Percentiles rank a stretch among this genome's conserved stretches.
Conservation (phyloP, 2,329 filamentous ascomycete genomes). For the Apiospora rasikravindrae region DNA sequence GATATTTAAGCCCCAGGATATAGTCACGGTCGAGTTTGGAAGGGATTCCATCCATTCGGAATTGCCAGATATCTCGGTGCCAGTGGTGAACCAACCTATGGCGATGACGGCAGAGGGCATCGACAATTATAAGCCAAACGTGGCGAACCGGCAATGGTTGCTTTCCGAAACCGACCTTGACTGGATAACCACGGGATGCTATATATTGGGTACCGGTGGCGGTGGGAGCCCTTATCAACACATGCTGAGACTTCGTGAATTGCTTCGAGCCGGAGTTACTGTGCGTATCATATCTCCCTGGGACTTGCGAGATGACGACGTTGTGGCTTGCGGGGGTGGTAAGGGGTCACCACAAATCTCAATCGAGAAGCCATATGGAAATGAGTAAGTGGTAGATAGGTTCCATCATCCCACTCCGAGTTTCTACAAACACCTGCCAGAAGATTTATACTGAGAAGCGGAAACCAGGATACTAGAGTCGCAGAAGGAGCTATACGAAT, state of each 20-base stretch:
- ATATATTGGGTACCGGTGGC: constrained; percentile 66
- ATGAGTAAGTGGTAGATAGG: constrained; percentile 44
- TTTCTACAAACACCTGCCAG: no score
- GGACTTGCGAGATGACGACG: constrained; percentile 55
- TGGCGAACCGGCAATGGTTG: constrained; percentile 58
- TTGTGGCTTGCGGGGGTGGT: constrained; percentile 61
- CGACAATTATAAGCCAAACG: constrained; percentile 53
- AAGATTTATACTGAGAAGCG: neutral
- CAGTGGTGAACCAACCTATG: neutral
- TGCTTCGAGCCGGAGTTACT: constrained; percentile 54
- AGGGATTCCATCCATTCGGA: constrained; percentile 26
- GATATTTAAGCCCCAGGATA: constrained; percentile 9
- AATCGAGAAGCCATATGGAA: constrained; percentile 63
- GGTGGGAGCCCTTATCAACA: constrained; percentile 60
- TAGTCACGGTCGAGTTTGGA: neutral
- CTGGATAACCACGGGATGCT: constrained; percentile 63
- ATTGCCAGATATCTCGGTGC: constrained; percentile 29
- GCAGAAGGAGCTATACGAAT: constrained; percentile 57
- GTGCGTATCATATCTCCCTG: constrained; percentile 57
- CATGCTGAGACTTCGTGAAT: constrained; percentile 57
- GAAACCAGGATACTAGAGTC: constrained; percentile 47
- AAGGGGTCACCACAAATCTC: constrained; percentile 66
- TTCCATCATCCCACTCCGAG: no score
- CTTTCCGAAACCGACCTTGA: constrained; percentile 62
- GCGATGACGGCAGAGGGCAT: constrained; percentile 29